Conservation (phyloP, 2,329 filamentous ascomycete genomes). For the Chrysosporium queenslandicum region DNA sequence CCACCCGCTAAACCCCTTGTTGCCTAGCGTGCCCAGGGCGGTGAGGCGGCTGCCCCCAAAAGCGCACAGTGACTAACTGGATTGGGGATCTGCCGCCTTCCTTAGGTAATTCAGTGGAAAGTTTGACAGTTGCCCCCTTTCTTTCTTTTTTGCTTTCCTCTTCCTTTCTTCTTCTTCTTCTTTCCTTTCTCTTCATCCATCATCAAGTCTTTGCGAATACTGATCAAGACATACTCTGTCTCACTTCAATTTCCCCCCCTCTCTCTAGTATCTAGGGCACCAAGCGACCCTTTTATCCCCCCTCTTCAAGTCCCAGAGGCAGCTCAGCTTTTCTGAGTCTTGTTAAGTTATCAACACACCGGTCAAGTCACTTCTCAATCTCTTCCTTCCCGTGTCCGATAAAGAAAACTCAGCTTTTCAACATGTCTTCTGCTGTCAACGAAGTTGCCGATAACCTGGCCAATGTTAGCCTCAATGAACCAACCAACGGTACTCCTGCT, state of each 20-base stretch:
- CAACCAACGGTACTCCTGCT: conserved; percentile 50
- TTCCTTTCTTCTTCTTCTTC: conserved; percentile 17
- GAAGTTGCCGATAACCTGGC: conserved; percentile 58
- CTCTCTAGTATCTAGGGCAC: conserved; percentile 62
- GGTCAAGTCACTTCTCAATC: conserved; percentile 31
- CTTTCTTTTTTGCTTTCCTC: conserved; percentile 7
- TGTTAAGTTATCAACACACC: conserved; percentile 32
- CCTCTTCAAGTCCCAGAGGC: conserved; percentile 48
- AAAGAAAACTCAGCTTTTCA: conserved; percentile 31
- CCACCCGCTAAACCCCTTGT: not conserved
- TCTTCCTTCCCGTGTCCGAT: conserved; percentile 26
- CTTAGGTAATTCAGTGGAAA: conserved; percentile 4
- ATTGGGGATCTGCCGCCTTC: conserved; percentile 4
- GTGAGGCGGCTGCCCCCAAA: not conserved
- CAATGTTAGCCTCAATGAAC: conserved; percentile 51
- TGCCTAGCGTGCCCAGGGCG: not conserved
- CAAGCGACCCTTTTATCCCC: conserved; percentile 69
- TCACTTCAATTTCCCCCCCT: conserved; percentile 20
- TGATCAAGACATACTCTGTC: conserved; percentile 16
- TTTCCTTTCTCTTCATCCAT: conserved; percentile 18
- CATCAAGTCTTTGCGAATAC: conserved; percentile 13
- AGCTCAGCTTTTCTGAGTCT: conserved; percentile 53
- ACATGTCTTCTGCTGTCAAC: conserved; percentile 77
- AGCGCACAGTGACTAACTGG: not conserved
- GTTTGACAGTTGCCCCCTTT: conserved; percentile 9